A percentile compares a stretch with the other conserved stretches of the same genome.
phyloP scores from a whole-genome alignment of 148 eudicot species.

The Vaccinium macrocarpon region DNA sequence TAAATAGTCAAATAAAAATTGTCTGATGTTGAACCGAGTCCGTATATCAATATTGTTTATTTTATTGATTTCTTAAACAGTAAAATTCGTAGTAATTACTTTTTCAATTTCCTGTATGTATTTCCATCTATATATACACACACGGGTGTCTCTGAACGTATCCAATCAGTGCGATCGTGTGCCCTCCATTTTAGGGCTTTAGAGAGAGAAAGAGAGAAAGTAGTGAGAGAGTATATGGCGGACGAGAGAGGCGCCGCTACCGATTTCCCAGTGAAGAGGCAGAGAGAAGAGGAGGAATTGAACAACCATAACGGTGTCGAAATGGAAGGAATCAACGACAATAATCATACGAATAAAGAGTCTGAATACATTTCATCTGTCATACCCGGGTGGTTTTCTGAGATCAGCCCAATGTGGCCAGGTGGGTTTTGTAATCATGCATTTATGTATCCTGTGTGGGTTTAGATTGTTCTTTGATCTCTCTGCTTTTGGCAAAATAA shows the following conservation, averaged over 20 bases:
- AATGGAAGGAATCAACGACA: conserved; percentile 15
- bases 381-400: conserved; percentile 97
- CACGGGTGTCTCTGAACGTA: not conserved
- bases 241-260: conserved; percentile 24
- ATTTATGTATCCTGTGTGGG: not conserved
- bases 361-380: conserved; percentile 49
- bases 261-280: conserved; percentile 52
- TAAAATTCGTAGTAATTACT: not conserved
- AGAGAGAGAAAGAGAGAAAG: not conserved
- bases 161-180: conserved; percentile 9
- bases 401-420: conserved; percentile 99
- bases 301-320: conserved; percentile 24
- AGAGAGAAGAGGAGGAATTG: conserved; percentile 34
- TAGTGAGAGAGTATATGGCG: conserved; percentile 32
- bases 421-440: conserved; percentile 40
- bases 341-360: not conserved
- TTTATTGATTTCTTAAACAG: too few relatives aligned
- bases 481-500: not conserved
- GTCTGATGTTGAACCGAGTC: too few relatives aligned
- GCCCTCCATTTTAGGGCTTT: conserved; percentile 12
- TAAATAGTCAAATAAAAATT: too few relatives aligned
- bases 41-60: too few relatives aligned
- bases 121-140: not conserved
- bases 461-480: not conserved
- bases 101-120: not conserved